Percentiles rank a stretch among this genome's conserved stretches.
These are phyloP conservation scores for Phytopythium cucurbitacearum DNA, from an alignment of 352 stramenopile genomes.

Conservation along the genomic window DNA sequence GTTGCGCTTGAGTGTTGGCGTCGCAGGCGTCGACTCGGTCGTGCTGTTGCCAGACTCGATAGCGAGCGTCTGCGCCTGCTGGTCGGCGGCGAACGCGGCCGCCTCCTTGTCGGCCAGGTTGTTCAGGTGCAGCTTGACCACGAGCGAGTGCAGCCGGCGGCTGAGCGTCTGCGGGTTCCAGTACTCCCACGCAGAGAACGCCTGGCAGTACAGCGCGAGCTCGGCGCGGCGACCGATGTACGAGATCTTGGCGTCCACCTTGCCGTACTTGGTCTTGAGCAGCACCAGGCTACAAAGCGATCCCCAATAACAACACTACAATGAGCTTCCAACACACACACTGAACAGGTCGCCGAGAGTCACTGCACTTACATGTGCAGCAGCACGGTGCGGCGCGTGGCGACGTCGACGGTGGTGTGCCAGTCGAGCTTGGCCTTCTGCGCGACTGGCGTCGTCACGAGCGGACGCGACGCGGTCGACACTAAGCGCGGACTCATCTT, in stretches of 20 bases:
- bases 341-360: neutral
- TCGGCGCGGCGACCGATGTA: conserved; percentile 55
- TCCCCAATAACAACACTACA: neutral
- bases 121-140: conserved; percentile 61
- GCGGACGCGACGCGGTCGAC: neutral
- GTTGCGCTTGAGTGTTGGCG: conserved; percentile 18
- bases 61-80: conserved; percentile 8
- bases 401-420: conserved; percentile 36
- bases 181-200: conserved; percentile 47
- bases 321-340: neutral
- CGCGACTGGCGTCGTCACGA: conserved; percentile 5
- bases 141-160: conserved; percentile 45
- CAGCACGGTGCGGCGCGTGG: conserved; percentile 36
- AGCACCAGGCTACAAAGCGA: conserved; percentile 30
- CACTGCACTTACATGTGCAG: conserved; percentile 43
- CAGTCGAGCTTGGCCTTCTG: conserved; percentile 24
- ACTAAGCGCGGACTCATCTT: conserved; percentile 15
- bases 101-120: conserved; percentile 37
- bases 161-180: conserved; percentile 54
- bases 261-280: conserved; percentile 61
- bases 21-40: neutral
- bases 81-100: conserved; percentile 17
- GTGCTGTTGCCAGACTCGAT: neutral
- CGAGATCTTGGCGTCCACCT: conserved; percentile 53
- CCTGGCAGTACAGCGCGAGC: conserved; percentile 49